Conservation (phyloP, 352 stramenopile genomes). For the Aphanomyces stellatus region DNA sequence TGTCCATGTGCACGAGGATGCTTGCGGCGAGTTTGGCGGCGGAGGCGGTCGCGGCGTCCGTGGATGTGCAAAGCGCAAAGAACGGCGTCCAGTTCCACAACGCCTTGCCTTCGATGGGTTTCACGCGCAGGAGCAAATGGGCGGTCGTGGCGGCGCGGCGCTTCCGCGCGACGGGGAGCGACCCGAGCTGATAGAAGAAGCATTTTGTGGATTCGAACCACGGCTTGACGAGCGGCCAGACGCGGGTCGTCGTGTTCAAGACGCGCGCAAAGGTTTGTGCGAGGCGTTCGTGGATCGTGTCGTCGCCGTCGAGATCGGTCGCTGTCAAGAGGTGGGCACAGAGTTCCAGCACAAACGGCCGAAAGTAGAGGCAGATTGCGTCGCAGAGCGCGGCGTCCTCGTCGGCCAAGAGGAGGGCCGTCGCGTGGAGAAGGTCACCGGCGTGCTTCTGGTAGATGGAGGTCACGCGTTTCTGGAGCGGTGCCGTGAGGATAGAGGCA, state of each 20-base stretch:
- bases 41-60: conserved; percentile 47
- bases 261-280: conserved; percentile 45
- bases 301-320: conserved; percentile 30
- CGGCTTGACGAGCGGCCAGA: conserved; percentile 46
- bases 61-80: conserved; percentile 70
- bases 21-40: conserved; percentile 51
- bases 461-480: background rate
- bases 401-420: background rate
- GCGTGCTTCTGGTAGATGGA: background rate
- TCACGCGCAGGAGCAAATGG: conserved; percentile 40
- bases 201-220: conserved; percentile 54
- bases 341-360: conserved; percentile 64
- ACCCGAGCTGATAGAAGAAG: conserved; percentile 56
- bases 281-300: conserved; percentile 39
- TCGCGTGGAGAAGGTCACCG: background rate
- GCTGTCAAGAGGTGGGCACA: conserved; percentile 54
- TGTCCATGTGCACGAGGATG: conserved; percentile 58
- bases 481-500: background rate
- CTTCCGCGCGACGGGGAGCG: conserved; percentile 31
- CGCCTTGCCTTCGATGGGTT: conserved; percentile 40
- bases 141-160: conserved; percentile 48
- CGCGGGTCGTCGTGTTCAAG: conserved; percentile 43
- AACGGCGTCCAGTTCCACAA: conserved; percentile 79
- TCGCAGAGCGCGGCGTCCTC: background rate
- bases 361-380: conserved; percentile 29